Base-by-base conservation (phyloP, 1,284 basidiomycete genomes). In the Chiua sp. region DNA sequence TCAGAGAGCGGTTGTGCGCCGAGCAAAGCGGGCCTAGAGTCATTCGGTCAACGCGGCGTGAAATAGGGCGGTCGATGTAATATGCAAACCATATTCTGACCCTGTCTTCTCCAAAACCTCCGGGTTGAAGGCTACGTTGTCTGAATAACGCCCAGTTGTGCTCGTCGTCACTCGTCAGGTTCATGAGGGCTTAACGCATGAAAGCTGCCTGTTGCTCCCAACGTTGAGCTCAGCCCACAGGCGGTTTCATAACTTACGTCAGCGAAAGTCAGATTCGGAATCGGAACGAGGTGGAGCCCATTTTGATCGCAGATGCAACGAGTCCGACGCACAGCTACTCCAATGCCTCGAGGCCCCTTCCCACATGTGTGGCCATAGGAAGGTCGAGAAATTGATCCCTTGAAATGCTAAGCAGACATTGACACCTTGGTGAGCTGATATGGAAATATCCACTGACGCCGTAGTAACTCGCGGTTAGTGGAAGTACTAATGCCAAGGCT, bases 71-170 rank as follows among this genome's bases (percentile, higher is more conserved):
- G 47, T 30, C 10, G 20, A 53, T 32, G 47, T 39, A 28, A 51
- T 52, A 51, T 15, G 74, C 82, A 61, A 63, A 87, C 90, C 90
- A 92, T 66, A 90, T 76, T 49, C 76, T 69, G 28, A 68, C 75
- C 67, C 90, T 80, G 46, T 81, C 78, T 13, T 75, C 71, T 22
- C 87, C 84, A 68, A 92, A 91, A 2, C 90, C 90, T 32, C 86
- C 83, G 42, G 86, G 83, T 54, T 68, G 65, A 12, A 90, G 72
- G 62, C 87, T 90, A 52, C 74, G 74, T 58, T 70, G 66, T 60
- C 83, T 78, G 35, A 88, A 75, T 1, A 63, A 69, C 3, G 77
- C 69, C 88, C 87, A 90, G 63, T 84, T 78, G 46, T 77, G 52
- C 28, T 69, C 62, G 57, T 75, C 68, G 54, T 71, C 68, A 26